Evolutionary conservation across 768 basidiomycete genomes (phyloP), one percentile per base, ranked within the genome.

Genomic region (Mycena amicta): DNA sequence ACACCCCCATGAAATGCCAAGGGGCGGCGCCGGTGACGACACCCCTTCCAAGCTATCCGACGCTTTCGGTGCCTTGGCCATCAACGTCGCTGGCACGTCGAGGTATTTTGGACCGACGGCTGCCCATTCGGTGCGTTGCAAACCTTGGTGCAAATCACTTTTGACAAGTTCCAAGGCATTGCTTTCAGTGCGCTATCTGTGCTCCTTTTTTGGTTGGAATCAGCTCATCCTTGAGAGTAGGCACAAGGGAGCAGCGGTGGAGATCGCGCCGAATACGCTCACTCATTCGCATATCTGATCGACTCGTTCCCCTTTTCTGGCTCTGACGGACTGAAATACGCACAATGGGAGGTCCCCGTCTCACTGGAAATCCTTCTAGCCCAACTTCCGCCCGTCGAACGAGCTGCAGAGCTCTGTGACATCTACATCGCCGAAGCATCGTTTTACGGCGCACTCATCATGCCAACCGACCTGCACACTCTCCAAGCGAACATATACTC

Each of bases 41-140:
- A 16, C 43, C 5, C 15, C 12, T 15, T 28, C 47, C 5, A 30
- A 50, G 39, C 49, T 57, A 18, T 29, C 55, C 55, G 70, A 74
- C 60, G 75, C 78, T 12, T 67, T 77, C 26, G 81, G 81, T 2
- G 80, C 82, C 2, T 68, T 83, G 18, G 78, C 81, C 13, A 74
- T 83, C 26, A 79, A 76, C 27, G 72, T 74, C 30, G 80, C 80
- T 5, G 70, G 74, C 59, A 75, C 80, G 16, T 50, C 55, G 11
- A 23, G 40, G 11, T 83, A 80, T 61, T 79, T 80, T 49, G 83
- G 81, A 22, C 76, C 75, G 25, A 75, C 80, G 11, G 82, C 78
- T 2, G 80, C 79, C 4, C 71, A 80, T 3, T 80, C 82, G 71
- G 76, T 76, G 57, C 13, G 59, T 45, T 13, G 22, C 53, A 31